These are phyloP conservation scores for Lepidium sativum DNA, from an alignment of 345 rosid species.

Conservation along the genomic window DNA sequence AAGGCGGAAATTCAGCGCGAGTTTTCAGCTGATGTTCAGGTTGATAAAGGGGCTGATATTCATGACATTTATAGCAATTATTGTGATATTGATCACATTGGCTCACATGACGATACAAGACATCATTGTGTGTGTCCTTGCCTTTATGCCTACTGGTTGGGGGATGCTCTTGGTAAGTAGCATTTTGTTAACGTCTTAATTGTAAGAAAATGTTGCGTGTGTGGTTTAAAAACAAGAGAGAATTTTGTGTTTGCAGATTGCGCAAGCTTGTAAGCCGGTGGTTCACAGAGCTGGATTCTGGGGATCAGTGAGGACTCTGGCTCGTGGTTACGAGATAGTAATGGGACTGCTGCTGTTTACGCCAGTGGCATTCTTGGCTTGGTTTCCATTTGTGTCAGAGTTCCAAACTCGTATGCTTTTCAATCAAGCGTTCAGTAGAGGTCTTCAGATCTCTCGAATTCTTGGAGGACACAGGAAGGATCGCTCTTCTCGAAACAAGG, in stretches of 20 bases:
- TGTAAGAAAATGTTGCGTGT: not conserved
- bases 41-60: constrained; percentile 95
- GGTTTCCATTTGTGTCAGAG: constrained; percentile 98
- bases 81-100: constrained; percentile 73
- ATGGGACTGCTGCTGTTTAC: constrained; percentile 95
- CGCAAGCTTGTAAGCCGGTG: constrained; percentile 86
- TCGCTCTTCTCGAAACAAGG: constrained; percentile 69
- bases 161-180: constrained; percentile 83
- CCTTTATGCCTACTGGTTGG: constrained; percentile 99
- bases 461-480: constrained; percentile 92
- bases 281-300: constrained; percentile 71
- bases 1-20: constrained; percentile 85
- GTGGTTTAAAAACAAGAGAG: not conserved
- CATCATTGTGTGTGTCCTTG: constrained; percentile 83
- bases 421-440: constrained; percentile 99
- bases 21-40: constrained; percentile 90
- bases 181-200: not conserved
- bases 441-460: constrained; percentile 96
- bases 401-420: constrained; percentile 99
- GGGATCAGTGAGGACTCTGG: constrained; percentile 84
- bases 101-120: constrained; percentile 83
- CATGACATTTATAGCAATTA: constrained; percentile 63
- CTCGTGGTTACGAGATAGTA: constrained; percentile 88
- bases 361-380: constrained; percentile 95
- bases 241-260: constrained; percentile 42